Evolutionary conservation across 139 green algal genomes (phyloP), one percentile per base, ranked within the genome.

Genomic region (Prasinococcaceae sp.): DNA sequence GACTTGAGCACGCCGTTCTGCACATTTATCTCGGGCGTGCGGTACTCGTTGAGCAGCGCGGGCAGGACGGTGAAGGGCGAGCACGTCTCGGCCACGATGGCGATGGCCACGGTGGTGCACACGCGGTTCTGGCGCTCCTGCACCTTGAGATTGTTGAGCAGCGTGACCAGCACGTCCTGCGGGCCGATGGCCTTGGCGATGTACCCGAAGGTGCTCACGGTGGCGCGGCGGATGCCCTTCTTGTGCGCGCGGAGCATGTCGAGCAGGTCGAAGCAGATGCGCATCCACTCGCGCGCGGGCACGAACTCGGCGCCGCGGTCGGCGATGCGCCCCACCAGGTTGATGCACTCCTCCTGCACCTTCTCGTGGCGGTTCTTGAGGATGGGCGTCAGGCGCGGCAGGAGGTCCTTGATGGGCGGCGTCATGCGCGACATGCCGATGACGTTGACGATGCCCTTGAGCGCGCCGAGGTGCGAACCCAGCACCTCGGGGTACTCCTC

Each of bases 171-270:
- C 61, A 99, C 90, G 53, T 99, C 90, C 73, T 95, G 80, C 27
- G 30, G 90, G 77, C 4, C 90, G 40, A 99, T 94, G 32, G 90
- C 90, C 74, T 94, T 94, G 47, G 90, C 90, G 56, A 99, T 99
- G 77, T 97, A 97, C 37, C 90, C 90, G 78, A 99, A 99, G 0
- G 90, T 98, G 77, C 96, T 97, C 68, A 98, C 92, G 0, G 90
- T 92, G 8, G 90, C 89, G 37, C 86, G 73, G 20, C 86, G 63
- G 60, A 97, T 96, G 36, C 74, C 85, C 79, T 96, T 96, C 74
- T 94, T 95, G 66, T 85, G 81, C n/a, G 82, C 82, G 49, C 63
- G 50, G 4, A 98, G 80, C 81, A 96, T 94, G 50, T 99, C 92
- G 16, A 99, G 78, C 61, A 98, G 80, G 75, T 99, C 92, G 44